Evolutionary conservation across 2,329 filamentous ascomycete genomes (phyloP).

Genomic region (Nothophoma quercina): DNA sequence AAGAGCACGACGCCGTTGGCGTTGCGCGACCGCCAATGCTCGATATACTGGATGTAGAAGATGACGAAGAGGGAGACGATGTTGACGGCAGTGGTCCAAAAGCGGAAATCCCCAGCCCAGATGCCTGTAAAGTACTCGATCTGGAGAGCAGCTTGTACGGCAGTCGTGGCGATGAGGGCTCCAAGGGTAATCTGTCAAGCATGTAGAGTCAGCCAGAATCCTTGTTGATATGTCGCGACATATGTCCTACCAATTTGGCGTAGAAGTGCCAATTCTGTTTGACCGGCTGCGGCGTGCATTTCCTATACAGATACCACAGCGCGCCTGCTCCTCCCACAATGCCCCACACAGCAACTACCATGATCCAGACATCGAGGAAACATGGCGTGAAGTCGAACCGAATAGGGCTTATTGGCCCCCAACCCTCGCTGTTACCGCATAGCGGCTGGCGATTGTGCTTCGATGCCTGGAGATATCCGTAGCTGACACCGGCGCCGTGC

Average conservation of each 20-base stretch:
- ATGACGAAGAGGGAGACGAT: slow-evolving; percentile 76
- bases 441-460: slow-evolving; percentile 68
- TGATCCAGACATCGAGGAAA: slow-evolving; percentile 92
- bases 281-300: slow-evolving; percentile 71
- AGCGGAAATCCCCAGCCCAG: slow-evolving; percentile 83
- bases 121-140: slow-evolving; percentile 71
- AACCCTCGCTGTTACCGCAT: slow-evolving; percentile 90
- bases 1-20: slow-evolving; percentile 88
- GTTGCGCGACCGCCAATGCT: slow-evolving; percentile 82
- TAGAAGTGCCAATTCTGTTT: slow-evolving; percentile 93
- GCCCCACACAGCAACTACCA: slow-evolving; percentile 78
- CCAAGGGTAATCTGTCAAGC: slow-evolving; percentile 65
- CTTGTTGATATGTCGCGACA: background rate
- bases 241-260: slow-evolving; percentile 75
- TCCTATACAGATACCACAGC: slow-evolving; percentile 79
- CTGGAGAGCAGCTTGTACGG: slow-evolving; percentile 78
- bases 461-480: slow-evolving; percentile 63
- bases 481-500: slow-evolving; percentile 17
- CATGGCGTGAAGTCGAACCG: slow-evolving; percentile 97
- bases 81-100: slow-evolving; percentile 79
- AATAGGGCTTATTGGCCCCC: slow-evolving; percentile 88
- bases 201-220: background rate
- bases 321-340: slow-evolving; percentile 79
- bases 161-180: slow-evolving; percentile 71
- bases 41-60: slow-evolving; percentile 82